These are phyloP conservation scores for Rubus parviflorus DNA, from an alignment of 306 rosid genomes.

Conservation along the genomic window DNA sequence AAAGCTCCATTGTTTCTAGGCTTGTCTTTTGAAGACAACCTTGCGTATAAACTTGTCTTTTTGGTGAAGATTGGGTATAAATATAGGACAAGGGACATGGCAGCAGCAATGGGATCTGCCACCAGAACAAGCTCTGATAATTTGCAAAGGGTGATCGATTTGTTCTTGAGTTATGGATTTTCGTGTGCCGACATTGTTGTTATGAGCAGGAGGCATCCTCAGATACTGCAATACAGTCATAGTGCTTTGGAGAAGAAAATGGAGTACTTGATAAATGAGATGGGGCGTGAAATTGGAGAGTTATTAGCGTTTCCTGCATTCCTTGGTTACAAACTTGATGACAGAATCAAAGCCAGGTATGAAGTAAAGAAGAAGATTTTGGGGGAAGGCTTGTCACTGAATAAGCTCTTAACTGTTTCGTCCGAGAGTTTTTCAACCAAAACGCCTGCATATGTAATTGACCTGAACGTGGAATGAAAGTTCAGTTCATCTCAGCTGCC, in stretches of 20 bases:
- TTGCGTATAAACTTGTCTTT: conserved; percentile 53
- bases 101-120: conserved; percentile 55
- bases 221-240: conserved; percentile 65
- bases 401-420: conserved; percentile 67
- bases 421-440: conserved; percentile 42
- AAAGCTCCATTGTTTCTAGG: conserved; percentile 73
- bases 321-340: conserved; percentile 73
- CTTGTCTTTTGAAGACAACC: conserved; percentile 57
- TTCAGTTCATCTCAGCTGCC: conserved; percentile 1
- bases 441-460: conserved; percentile 20
- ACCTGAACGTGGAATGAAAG: conserved; percentile 28
- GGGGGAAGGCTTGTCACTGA: conserved; percentile 58
- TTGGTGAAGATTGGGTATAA: conserved; percentile 73
- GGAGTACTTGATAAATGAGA: conserved; percentile 64
- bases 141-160: conserved; percentile 59
- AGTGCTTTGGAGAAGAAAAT: conserved; percentile 63
- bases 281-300: conserved; percentile 69
- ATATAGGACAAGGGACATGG: conserved; percentile 60
- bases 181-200: conserved; percentile 53
- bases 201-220: conserved; percentile 86
- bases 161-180: conserved; percentile 62
- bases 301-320: conserved; percentile 71
- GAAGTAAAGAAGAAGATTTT: conserved; percentile 46
- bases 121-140: conserved; percentile 70
- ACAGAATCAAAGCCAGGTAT: conserved; percentile 72